A percentile compares a stretch with the other conserved stretches of the same genome.
These are phyloP conservation scores for Pistacia atlantica DNA, from an alignment of 345 rosid species.

Conservation along the genomic window DNA sequence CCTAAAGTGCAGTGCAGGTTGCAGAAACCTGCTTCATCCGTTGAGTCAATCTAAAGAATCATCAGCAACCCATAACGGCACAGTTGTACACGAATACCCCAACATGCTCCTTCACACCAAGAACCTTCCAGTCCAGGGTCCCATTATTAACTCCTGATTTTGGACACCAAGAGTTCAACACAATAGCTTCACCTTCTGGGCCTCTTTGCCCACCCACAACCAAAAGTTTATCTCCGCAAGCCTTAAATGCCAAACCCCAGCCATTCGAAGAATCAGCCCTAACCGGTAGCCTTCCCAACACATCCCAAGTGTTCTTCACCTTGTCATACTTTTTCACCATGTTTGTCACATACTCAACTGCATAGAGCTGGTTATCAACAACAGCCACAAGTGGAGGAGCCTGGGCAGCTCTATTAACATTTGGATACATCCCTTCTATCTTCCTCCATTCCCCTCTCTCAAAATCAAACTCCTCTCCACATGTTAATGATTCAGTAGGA, in stretches of 20 bases:
- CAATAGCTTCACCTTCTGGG: constrained; percentile 63
- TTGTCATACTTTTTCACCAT: constrained; percentile 82
- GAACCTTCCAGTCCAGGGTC: constrained; percentile 74
- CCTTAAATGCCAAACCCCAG: constrained; percentile 88
- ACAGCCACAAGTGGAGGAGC: constrained; percentile 88
- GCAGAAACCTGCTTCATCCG: constrained; percentile 24
- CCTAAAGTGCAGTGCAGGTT: constrained; percentile 34
- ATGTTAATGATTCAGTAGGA: constrained; percentile 57
- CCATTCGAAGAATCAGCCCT: constrained; percentile 79
- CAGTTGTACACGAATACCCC: constrained; percentile 90
- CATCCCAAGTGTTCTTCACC: constrained; percentile 59
- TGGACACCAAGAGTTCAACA: constrained; percentile 80
- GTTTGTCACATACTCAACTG: constrained; percentile 67
- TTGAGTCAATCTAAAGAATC: constrained; percentile 36
- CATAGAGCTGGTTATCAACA: constrained; percentile 68
- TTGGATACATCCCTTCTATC: constrained; percentile 78
- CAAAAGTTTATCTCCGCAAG: constrained; percentile 65
- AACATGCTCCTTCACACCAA: constrained; percentile 67
- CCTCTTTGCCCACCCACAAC: constrained; percentile 80
- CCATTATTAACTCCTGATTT: constrained; percentile 58
- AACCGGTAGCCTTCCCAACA: constrained; percentile 78
- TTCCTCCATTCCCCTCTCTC: constrained; percentile 67
- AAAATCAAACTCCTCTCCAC: constrained; percentile 72
- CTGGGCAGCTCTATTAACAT: constrained; percentile 73
- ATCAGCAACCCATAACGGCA: constrained; percentile 80